Percentiles rank a stretch among this genome's conserved stretches.
Evolutionary conservation across 176 grass and related monocot genomes (phyloP).

Genomic region (Phoenix dactylifera): DNA sequence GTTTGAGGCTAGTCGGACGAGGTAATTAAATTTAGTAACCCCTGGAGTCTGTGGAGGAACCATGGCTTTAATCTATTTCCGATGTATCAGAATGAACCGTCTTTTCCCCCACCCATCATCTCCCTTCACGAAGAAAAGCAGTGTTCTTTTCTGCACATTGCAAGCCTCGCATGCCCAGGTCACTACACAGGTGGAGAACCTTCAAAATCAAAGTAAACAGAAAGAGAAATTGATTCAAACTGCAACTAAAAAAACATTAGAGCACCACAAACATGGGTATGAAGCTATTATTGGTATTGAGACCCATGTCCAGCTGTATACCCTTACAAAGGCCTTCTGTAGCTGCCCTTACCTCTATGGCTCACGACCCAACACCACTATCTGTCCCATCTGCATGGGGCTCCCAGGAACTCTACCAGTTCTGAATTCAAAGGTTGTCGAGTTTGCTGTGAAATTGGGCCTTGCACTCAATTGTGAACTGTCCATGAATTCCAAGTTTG

Average conservation of each 20-base stretch:
- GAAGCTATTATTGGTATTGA: constrained; percentile 87
- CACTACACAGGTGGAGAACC: constrained; percentile 21
- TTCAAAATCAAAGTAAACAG: constrained; percentile 26
- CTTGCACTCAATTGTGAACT: constrained; percentile 83
- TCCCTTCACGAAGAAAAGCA: constrained; percentile 2
- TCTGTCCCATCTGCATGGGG: constrained; percentile 94
- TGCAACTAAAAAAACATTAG: constrained; percentile 28
- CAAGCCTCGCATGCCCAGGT: constrained; percentile 10
- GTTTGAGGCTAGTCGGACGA: no score
- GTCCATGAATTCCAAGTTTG: constrained; percentile 73
- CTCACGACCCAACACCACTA: constrained; percentile 55
- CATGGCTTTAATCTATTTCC: constrained; percentile 63
- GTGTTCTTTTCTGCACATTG: constrained; percentile 28
- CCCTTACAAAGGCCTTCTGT: constrained; percentile 79
- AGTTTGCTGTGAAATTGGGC: constrained; percentile 73
- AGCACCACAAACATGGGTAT: constrained; percentile 55
- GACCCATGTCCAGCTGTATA: constrained; percentile 83
- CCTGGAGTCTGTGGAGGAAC: not conserved
- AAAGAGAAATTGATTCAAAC: constrained; percentile 35
- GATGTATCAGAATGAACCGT: constrained; percentile 34
- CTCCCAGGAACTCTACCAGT: constrained; percentile 71
- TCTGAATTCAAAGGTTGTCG: constrained; percentile 61
- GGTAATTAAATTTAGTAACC: no score
- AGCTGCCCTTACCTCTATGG: constrained; percentile 66
- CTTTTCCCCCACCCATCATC: constrained; percentile 1